Conservation (phyloP, 495 filamentous ascomycete species). For the Talaromyces proteolyticus region DNA sequence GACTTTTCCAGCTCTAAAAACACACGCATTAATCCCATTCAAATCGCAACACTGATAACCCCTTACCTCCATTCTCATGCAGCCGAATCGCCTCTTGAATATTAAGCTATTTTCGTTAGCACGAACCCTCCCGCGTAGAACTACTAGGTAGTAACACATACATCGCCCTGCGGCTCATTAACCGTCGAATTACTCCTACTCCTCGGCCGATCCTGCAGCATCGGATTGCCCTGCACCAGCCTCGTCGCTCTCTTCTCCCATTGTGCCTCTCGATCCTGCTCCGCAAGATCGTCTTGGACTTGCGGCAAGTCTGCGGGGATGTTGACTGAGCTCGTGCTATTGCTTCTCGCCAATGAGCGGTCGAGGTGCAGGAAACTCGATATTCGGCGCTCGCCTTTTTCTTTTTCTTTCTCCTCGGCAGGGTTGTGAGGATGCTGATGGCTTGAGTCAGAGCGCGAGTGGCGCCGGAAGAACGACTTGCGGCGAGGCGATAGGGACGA, state of each 20-base stretch:
- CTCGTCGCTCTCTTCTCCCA: conserved; percentile 92
- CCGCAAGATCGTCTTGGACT: conserved; percentile 45
- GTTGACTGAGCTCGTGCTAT: conserved; percentile 55
- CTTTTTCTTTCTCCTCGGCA: not conserved
- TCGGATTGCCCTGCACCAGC: conserved; percentile 61
- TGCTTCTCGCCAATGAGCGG: conserved; percentile 44
- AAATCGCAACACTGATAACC: conserved; percentile 10
- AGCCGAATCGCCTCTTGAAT: conserved; percentile 95
- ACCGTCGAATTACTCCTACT: conserved; percentile 27
- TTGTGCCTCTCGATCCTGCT: conserved; percentile 46
- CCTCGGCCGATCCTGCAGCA: conserved; percentile 22
- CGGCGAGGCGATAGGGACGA: conserved; percentile 33
- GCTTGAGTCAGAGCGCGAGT: conserved; percentile 33
- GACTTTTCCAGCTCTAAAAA: conserved; percentile 55
- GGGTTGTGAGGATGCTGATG: conserved; percentile 14
- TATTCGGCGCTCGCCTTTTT: conserved; percentile 43
- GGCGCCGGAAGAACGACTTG: conserved; percentile 43
- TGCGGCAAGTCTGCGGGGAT: conserved; percentile 76
- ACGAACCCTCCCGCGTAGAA: not conserved
- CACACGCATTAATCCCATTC: conserved; percentile 9
- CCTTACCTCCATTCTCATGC: conserved; percentile 73
- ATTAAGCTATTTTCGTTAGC: conserved; percentile 51
- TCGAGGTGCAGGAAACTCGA: conserved; percentile 68
- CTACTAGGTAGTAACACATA: conserved; percentile 13
- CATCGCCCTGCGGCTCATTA: conserved; percentile 37